Conservation (phyloP, 768 basidiomycete genomes). For the Hypholoma sublateritium region DNA sequence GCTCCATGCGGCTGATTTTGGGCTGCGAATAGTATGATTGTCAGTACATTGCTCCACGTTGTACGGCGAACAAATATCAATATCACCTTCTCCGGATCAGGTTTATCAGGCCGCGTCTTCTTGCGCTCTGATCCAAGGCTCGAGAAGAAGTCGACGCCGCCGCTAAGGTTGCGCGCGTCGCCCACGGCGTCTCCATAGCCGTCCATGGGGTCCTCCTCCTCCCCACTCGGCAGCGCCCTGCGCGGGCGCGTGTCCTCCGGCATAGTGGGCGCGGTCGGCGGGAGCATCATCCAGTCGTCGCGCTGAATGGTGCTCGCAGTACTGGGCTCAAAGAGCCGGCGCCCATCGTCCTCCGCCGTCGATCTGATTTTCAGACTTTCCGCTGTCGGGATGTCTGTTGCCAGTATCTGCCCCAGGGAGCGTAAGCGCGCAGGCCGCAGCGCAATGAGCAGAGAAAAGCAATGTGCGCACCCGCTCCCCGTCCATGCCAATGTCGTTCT, state of each 20-base stretch:
- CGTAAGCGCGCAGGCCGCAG: neutral
- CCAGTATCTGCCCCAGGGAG: constrained; percentile 45
- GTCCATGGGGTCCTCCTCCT: constrained; percentile 56
- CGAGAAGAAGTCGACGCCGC: constrained; percentile 87
- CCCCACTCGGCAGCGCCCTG: constrained; percentile 22
- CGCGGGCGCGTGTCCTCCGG: constrained; percentile 22
- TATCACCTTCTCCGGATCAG: constrained; percentile 70
- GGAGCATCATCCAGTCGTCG: constrained; percentile 90
- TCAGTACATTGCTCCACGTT: neutral
- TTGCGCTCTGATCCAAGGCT: constrained; percentile 79
- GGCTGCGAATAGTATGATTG: constrained; percentile 40
- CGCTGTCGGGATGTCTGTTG: constrained; percentile 75
- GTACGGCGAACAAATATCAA: neutral
- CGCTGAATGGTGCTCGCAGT: constrained; percentile 58
- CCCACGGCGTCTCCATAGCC: constrained; percentile 56
- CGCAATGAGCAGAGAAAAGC: constrained; percentile 9
- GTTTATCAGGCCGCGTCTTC: constrained; percentile 58
- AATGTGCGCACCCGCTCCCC: constrained; percentile 62
- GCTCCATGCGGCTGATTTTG: constrained; percentile 58
- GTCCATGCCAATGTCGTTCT: constrained; percentile 82
- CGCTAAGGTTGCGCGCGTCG: constrained; percentile 47
- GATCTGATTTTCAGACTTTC: constrained; percentile 72
- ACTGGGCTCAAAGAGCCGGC: constrained; percentile 44
- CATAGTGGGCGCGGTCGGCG: constrained; percentile 30
- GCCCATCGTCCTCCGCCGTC: constrained; percentile 45